These are phyloP conservation scores for Benincasa hispida DNA, from an alignment of 306 rosid genomes.

Conservation along the genomic window DNA sequence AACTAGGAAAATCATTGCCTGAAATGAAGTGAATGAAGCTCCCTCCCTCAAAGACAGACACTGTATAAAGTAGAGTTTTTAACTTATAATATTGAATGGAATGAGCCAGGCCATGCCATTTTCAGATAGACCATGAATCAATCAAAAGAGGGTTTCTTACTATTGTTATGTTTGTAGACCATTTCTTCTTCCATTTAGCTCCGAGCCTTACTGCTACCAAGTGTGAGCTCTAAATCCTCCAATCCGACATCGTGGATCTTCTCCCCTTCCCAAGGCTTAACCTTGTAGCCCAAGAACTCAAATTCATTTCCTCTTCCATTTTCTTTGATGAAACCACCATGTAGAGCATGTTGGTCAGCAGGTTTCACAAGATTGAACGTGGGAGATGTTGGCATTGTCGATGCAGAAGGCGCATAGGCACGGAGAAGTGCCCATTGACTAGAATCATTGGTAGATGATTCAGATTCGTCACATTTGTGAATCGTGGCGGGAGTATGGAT, in stretches of 20 bases:
- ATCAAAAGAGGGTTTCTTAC: slow-evolving; percentile 1
- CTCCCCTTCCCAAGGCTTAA: slow-evolving; percentile 91
- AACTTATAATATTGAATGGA: not conserved
- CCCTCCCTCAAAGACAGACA: not conserved
- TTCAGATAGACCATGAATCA: not conserved
- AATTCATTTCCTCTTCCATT: slow-evolving; percentile 34
- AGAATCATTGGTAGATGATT: slow-evolving; percentile 72
- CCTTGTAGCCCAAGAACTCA: slow-evolving; percentile 41
- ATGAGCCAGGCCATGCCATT: not conserved
- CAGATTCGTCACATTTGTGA: slow-evolving; percentile 82
- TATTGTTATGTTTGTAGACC: not conserved
- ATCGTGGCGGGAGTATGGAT: slow-evolving; percentile 62
- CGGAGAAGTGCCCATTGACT: slow-evolving; percentile 62
- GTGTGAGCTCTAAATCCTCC: slow-evolving; percentile 88
- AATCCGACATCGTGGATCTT: slow-evolving; percentile 68
- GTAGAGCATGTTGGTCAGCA: slow-evolving; percentile 19
- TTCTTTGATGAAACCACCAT: slow-evolving; percentile 25
- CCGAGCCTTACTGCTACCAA: slow-evolving; percentile 50
- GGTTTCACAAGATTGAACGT: slow-evolving; percentile 59
- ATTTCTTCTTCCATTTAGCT: slow-evolving; percentile 7
- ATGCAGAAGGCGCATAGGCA: slow-evolving; percentile 34
- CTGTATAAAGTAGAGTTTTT: not conserved
- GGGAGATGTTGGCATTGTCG: slow-evolving; percentile 46
- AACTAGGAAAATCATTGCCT: slow-evolving; percentile 5
- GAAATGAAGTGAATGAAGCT: slow-evolving; percentile 6